Base-by-base conservation (phyloP, 768 basidiomycete genomes). In the Lactifluus hygrophoroides region DNA sequence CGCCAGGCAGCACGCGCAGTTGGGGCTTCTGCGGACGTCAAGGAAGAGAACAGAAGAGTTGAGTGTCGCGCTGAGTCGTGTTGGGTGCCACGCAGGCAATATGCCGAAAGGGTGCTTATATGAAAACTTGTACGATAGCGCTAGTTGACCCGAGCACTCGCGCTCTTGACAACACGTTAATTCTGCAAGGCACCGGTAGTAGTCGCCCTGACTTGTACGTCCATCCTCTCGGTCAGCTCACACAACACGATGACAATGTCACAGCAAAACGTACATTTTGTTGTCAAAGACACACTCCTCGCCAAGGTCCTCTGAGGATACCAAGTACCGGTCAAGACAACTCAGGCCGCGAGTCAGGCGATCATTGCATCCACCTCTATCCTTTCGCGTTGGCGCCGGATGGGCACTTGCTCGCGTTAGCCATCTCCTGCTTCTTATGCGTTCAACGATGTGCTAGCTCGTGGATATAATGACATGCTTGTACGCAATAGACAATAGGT, bases 31-130 rank as follows among this genome's bases (percentile, higher is more conserved):
- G 64, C 83, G 79, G 66, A 93, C 89, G 70, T 94, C 86, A 70
- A 90, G 91, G 71, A 88, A 93, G 76, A 89, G 94, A 51, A 94
- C 92, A n/a, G 90, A 86, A 74, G 94, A 93, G 75, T 94, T 94
- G 67, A 94, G 78, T 34, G 91, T 90, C 51, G 94, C 76, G 35
- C 91, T 91, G 58, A 94, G 76, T 66, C 90, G 82, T 60, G 92
- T 94, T 55, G 92, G 90, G 73, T 94, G 88, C 48, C 86, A 82
- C 6, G 85, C 77, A 25, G 82, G 83, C 52, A 94, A 80, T 66
- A 86, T 84, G 57, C 79, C 77, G 54, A 80, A 69, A 37, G 91
- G 90, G 65, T 92, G 88, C 71, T 88, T 83, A 69, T 91, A 92
- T 47, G 92, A 90, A 58, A 78, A 73, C 76, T 88, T 90, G 79